A percentile compares a stretch with the other conserved stretches of the same genome.
Conservation (phyloP, 306 rosid species). For the Cicer arietinum region DNA sequence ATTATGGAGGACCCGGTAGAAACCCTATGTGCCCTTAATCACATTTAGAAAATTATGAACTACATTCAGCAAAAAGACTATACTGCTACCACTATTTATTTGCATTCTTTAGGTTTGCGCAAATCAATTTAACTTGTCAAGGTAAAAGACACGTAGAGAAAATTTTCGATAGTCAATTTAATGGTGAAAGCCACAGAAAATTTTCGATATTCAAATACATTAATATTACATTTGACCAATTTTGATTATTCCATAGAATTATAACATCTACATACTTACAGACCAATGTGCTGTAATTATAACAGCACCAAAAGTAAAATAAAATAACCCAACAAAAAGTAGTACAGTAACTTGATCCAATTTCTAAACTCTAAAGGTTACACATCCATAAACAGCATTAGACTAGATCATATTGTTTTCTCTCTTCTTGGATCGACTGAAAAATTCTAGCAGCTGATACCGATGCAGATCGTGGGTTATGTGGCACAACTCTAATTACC, state of each 20-base stretch:
- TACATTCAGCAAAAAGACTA: background rate
- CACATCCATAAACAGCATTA: slow-evolving; percentile 33
- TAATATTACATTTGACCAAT: slow-evolving; percentile 40
- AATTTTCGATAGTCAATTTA: background rate
- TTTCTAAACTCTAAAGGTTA: slow-evolving; percentile 16
- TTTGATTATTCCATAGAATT: slow-evolving; percentile 21
- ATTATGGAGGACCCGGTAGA: slow-evolving; percentile 75
- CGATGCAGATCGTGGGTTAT: slow-evolving; percentile 77
- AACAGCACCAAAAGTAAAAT: background rate
- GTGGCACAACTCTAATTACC: slow-evolving; percentile 91
- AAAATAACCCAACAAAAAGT: background rate
- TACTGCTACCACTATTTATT: background rate
- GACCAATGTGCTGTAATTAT: background rate
- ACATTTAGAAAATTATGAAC: slow-evolving; percentile 6
- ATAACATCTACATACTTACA: slow-evolving; percentile 41
- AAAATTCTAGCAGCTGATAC: slow-evolving; percentile 95
- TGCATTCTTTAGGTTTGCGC: background rate
- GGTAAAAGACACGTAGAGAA: background rate
- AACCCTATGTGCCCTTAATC: slow-evolving; percentile 56
- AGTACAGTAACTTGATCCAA: background rate
- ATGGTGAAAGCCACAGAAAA: background rate
- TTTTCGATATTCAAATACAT: background rate
- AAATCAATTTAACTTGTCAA: background rate
- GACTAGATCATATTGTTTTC: slow-evolving; percentile 60
- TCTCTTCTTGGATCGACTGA: slow-evolving; percentile 88